These are phyloP conservation scores for Xylaria sp. DNA, from an alignment of 2,329 filamentous ascomycete species.

Conservation along the genomic window DNA sequence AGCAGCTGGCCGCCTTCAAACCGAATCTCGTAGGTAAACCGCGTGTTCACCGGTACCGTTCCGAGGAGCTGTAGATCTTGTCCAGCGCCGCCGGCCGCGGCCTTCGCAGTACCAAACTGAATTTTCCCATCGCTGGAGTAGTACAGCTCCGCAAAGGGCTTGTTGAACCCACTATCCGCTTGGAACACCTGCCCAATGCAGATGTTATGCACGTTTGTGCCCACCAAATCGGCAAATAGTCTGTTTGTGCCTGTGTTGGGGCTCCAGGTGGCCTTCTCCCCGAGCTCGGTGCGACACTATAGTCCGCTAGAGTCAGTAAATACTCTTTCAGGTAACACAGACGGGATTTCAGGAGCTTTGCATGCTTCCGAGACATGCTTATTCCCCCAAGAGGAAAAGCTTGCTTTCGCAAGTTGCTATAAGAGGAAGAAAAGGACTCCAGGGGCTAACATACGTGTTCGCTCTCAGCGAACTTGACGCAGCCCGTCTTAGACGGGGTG, in stretches of 20 bases:
- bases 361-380: constrained; percentile 10
- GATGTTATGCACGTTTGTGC: constrained; percentile 32
- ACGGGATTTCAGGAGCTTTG: neutral
- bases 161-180: constrained; percentile 31
- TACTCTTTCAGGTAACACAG: neutral
- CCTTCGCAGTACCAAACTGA: constrained; percentile 27
- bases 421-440: constrained; percentile 11
- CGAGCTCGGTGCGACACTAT: constrained; percentile 33
- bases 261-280: constrained; percentile 34
- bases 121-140: constrained; percentile 32
- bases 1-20: constrained; percentile 31
- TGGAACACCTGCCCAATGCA: constrained; percentile 34
- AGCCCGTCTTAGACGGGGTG: constrained; percentile 27
- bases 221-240: constrained; percentile 30
- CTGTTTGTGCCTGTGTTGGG: constrained; percentile 37
- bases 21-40: constrained; percentile 33
- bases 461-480: constrained; percentile 33
- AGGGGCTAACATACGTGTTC: constrained; percentile 27
- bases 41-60: constrained; percentile 31
- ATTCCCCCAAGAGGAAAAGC: neutral
- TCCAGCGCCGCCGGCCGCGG: constrained; percentile 28
- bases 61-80: constrained; percentile 29
- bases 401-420: constrained; percentile 8
- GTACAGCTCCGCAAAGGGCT: constrained; percentile 36
- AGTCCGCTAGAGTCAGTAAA: constrained; percentile 21